Base-by-base conservation (phyloP, 139 green algal species). In the Eudorina sp. region DNA sequence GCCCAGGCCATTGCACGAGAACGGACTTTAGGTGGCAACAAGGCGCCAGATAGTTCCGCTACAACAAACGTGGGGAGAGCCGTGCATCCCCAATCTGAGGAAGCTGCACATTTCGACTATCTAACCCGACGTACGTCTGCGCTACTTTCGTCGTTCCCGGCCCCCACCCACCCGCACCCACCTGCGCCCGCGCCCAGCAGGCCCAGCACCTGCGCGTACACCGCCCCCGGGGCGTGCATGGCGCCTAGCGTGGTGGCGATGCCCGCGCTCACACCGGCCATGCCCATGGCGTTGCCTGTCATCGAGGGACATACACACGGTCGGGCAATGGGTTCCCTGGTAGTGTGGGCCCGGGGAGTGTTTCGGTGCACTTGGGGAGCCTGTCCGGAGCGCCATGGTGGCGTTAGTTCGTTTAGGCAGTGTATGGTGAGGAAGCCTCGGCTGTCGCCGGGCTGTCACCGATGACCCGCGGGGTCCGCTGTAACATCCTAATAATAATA, bases 241-340 rank as follows among this genome's bases (percentile, higher is more conserved):
- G 83, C 73, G 18, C 95, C 96, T 69, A 97, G 85, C 13, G 96
- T 97, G 36, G 96, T 95, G 27, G 90, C 93, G 36, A 98, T 80
- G 64, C 96, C 96, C 27, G 83, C 86, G 34, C 73, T 73, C 45
- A 98, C 96, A 25, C 96, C 96, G 2, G 96, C 92, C 73, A 97
- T 88, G 31, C 96, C 96, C 68, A 98, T 91, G 9, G 94, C 82
- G 78, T 98, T 98, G 53, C 96, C 96, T 84, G 76, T 45, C 11
- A 38, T 3, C 36, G 9, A 5, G 36, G 68, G 8, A 72, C 41
- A 41, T 43, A 72, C 6, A 41, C 9, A 25, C 8, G 62, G 29
- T 19, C n/a, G n/a, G 11, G 7, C n/a, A 73, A 66, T 31, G 55
- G 11, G 55, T 66, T 27, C 23, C 13, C 27, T 19, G 18, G 14